Conservation (phyloP, 108 stramenopile genomes). For the Asterionellopsis glacialis region DNA sequence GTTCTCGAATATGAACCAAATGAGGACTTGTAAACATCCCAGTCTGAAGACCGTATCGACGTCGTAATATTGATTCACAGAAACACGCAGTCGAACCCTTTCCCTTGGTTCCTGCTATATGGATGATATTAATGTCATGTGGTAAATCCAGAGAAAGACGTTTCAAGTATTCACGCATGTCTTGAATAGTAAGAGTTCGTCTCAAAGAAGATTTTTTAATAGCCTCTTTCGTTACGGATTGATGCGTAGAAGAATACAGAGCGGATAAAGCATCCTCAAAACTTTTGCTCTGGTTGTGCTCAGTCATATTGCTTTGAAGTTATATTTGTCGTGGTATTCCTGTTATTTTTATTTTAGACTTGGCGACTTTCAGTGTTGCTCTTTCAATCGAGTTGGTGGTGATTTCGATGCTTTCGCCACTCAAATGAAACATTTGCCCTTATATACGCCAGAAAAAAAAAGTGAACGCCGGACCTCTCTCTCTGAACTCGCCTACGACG, state of each 20-base stretch:
- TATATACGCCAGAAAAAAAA: too few relatives aligned
- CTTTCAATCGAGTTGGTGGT: too few relatives aligned
- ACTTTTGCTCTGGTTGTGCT: not conserved
- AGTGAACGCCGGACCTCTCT: too few relatives aligned
- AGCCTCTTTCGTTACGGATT: slow-evolving; percentile 42
- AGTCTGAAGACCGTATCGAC: slow-evolving; percentile 43
- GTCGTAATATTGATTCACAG: slow-evolving; percentile 68
- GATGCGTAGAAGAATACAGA: slow-evolving; percentile 59
- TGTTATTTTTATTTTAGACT: too few relatives aligned
- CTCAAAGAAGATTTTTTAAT: slow-evolving; percentile 39
- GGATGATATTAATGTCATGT: slow-evolving; percentile 42
- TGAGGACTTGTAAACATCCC: slow-evolving; percentile 93
- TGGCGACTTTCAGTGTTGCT: too few relatives aligned
- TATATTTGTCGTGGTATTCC: too few relatives aligned
- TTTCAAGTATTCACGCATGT: slow-evolving; percentile 51
- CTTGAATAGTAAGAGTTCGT: slow-evolving; percentile 44
- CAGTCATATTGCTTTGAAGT: too few relatives aligned
- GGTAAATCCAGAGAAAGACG: not conserved
- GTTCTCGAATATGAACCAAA: slow-evolving; percentile 79
- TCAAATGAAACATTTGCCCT: too few relatives aligned
- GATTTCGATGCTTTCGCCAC: too few relatives aligned
- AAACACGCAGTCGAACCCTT: slow-evolving; percentile 89
- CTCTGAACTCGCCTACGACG: too few relatives aligned
- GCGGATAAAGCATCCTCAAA: slow-evolving; percentile 54
- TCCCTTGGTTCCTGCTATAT: slow-evolving; percentile 95